Base-by-base conservation (phyloP, 306 rosid genomes). In the Adenanthera pavonina region DNA sequence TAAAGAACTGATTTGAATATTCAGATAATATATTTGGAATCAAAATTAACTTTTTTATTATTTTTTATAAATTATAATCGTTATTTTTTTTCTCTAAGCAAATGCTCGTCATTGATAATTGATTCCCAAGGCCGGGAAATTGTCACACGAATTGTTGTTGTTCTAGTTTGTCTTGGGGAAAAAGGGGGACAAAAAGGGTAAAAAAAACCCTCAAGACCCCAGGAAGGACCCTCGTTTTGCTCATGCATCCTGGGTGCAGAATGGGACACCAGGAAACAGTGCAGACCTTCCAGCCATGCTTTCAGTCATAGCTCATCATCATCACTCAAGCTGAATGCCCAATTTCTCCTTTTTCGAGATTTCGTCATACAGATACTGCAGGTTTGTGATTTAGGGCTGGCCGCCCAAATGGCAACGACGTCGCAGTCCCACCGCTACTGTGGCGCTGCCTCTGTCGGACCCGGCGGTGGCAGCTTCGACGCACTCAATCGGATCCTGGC, bases 401-500 rank as follows among this genome's bases (percentile, higher is more conserved):
- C 77, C 57, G 7, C 81, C 49, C 78, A 54, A 70, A 87, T 87
- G 91, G 87, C 96, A 41, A 81, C 92, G 1, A 79, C 90, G 38
- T 83, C 89, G 53, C 91, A 91, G 91, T 56, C 91, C 33, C 90
- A 86, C 85, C 87, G 97, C 54, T 88, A 85, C 40, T 69, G 85
- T 8, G 90, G 86, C 44, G 65, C 94, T 61, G 86, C 84, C 43
- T 51, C 97, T 48, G 87, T 77, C 25, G 83, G 83, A 33, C 82
- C 83, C 3, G 62, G 81, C 8, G 89, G 89, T 19, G 93, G 91
- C 17, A 91, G 85, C 78, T 89, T 86, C 48, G 98, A 93, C 61
- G 89, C 94, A 1, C 99, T 95, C 64, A 95, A 89, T 76, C 98
- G 97, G 30, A 93, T 92, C 79, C 89, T 95, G 48, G 81, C 87